phyloP scores from a whole-genome alignment of 2,329 filamentous ascomycete species.

The Aspergillus sp. region DNA sequence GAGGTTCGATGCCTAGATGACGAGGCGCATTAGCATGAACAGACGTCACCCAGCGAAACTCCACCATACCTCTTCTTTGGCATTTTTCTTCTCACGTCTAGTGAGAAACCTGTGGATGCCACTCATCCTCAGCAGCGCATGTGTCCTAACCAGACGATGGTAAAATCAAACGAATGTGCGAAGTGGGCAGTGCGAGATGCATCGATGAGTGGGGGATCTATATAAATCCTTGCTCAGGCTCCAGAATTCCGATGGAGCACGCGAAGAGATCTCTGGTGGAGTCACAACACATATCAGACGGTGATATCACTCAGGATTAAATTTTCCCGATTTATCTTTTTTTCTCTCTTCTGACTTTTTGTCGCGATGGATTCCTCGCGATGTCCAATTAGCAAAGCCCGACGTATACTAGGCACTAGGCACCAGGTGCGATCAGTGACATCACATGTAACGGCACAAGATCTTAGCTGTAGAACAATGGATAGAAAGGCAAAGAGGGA shows the following conservation, averaged over 20 bases:
- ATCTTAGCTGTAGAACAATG: background rate
- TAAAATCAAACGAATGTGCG: conserved; percentile 8
- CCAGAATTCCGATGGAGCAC: conserved; percentile 28
- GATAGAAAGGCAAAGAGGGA: background rate
- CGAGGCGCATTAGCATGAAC: conserved; percentile 15
- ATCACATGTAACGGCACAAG: conserved; percentile 20
- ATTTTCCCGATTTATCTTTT: background rate
- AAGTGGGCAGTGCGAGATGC: conserved; percentile 9
- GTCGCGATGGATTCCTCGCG: conserved; percentile 2
- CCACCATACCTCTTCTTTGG: conserved; percentile 37
- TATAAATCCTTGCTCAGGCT: conserved; percentile 28
- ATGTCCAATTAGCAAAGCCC: conserved; percentile 6
- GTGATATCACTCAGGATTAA: conserved; percentile 21
- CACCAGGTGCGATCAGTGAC: conserved; percentile 27
- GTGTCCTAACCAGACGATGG: conserved; percentile 8
- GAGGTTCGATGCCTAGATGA: conserved; percentile 25
- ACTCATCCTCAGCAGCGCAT: conserved; percentile 35
- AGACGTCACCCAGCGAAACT: background rate
- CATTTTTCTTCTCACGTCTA: conserved; percentile 39
- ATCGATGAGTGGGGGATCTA: conserved; percentile 31
- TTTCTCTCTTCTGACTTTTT: background rate
- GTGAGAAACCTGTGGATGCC: conserved; percentile 47
- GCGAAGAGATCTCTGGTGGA: conserved; percentile 13
- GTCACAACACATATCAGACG: conserved; percentile 29
- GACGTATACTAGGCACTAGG: conserved; percentile 21